Base-by-base conservation (phyloP, 2,329 filamentous ascomycete genomes). In the Furcasterigmium furcatum region DNA sequence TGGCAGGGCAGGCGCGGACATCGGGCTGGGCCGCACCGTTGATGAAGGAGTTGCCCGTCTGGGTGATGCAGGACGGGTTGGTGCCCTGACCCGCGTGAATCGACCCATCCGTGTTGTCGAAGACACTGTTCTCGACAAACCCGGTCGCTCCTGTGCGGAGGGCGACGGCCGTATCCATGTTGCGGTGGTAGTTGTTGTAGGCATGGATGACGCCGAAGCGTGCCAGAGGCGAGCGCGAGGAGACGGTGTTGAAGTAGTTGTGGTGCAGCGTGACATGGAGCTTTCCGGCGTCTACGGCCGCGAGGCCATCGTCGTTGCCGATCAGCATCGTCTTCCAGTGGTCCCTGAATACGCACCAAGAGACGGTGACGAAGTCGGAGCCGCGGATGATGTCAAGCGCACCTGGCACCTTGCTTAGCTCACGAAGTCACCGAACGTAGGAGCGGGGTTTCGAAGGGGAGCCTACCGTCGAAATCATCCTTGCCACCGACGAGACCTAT, bases 241-340 rank as follows among this genome's bases (percentile, higher is more conserved):
- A 77, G 50, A 84, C 63, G 63, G 84, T 82, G 48, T 63, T 54
- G 66, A 71, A 84, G 68, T 79, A 70, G 72, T 84, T 84, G 65
- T 82, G 75, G 61, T 72, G 70, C 57, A 80, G 81, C 20, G 81
- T 84, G 19, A 85, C 67, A 51, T 67, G 74, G 14, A 85, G 64
- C 52, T 77, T 71, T 46, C 81, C 80, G 3, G 59, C 76, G 56
- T 85, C 81, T 52, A 84, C 79, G 25, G 58, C 67, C 6, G 55
- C 65, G 61, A 84, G 84, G 61, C 57, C 73, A 65, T 85, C 77
- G 7, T 73, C 78, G 69, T 84, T 80, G 6, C 79, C 81, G 43
- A 84, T 66, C 13, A 84, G 68, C 0, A 74, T 78, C n/a, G 72
- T 77, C 63, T 84, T 84, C 68, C 71, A 84, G 73, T 83, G 78